A percentile compares a stretch with the other conserved stretches of the same genome.
Evolutionary conservation across 805 yeast genomes (phyloP).

Genomic region (Kurtzmaniella cleridarum): DNA sequence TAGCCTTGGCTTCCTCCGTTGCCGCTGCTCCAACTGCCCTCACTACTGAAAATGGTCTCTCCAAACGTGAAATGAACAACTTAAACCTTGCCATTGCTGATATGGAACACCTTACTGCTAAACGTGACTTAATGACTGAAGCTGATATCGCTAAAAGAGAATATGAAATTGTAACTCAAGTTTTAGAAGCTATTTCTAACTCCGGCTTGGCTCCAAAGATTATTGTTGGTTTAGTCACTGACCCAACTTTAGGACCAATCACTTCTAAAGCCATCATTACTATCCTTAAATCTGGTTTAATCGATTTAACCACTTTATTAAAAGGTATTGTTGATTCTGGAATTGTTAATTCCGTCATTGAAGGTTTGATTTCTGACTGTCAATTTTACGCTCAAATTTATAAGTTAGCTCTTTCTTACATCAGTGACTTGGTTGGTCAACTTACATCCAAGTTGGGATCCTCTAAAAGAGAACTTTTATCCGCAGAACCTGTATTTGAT

Average conservation of each 20-base stretch:
- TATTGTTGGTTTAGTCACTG: constrained; percentile 27
- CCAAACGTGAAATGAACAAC: constrained; percentile 17
- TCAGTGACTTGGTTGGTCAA: constrained; percentile 24
- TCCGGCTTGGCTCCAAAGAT: constrained; percentile 33
- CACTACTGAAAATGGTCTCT: constrained; percentile 9
- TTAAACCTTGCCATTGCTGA: constrained; percentile 22
- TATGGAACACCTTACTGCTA: constrained; percentile 22
- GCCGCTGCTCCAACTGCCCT: constrained; percentile 21
- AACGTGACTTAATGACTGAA: constrained; percentile 19
- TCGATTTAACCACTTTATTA: constrained; percentile 32
- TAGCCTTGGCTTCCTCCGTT: constrained; percentile 14
- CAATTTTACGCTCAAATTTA: constrained; percentile 34
- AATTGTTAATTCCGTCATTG: constrained; percentile 31
- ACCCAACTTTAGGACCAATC: constrained; percentile 24
- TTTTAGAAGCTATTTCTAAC: constrained; percentile 30
- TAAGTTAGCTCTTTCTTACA: constrained; percentile 26
- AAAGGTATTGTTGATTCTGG: constrained; percentile 39
- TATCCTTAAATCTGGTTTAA: constrained; percentile 25
- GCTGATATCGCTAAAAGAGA: constrained; percentile 33
- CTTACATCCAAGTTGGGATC: constrained; percentile 17
- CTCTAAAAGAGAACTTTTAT: constrained; percentile 10
- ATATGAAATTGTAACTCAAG: constrained; percentile 34
- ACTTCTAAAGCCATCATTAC: constrained; percentile 22
- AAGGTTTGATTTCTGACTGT: constrained; percentile 33
- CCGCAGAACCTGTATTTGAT: neutral